These are phyloP conservation scores for Turritis glabra DNA, from an alignment of 345 rosid species.

Conservation along the genomic window DNA sequence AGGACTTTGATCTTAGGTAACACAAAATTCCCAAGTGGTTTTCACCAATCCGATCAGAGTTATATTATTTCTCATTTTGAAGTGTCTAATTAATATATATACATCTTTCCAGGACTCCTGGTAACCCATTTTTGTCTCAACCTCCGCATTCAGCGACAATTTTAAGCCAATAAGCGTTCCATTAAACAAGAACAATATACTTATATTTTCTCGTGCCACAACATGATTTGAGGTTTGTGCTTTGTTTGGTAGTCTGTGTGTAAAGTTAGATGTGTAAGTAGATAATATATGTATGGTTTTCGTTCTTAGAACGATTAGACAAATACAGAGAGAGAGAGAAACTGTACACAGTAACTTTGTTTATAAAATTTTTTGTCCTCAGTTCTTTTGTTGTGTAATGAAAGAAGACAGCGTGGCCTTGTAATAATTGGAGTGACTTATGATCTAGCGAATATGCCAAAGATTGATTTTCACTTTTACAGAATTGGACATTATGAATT, in stretches of 20 bases:
- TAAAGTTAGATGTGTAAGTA: background rate
- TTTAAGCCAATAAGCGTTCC: background rate
- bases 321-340: background rate
- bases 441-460: background rate
- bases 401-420: slow-evolving; percentile 15
- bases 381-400: background rate
- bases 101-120: background rate
- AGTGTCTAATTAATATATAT: background rate
- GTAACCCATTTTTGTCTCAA: background rate
- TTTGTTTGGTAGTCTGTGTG: background rate
- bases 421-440: background rate
- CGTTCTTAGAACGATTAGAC: background rate
- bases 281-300: background rate
- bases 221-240: background rate
- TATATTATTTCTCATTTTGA: background rate
- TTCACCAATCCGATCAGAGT: no score
- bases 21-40: no score
- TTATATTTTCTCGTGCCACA: background rate
- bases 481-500: background rate
- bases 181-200: background rate
- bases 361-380: background rate
- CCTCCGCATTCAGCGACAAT: background rate
- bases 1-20: no score
- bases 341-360: no score
- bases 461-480: no score